These are phyloP conservation scores for Plasmodium chabaudi DNA, from an alignment of 169 alveolate species.

Conservation along the genomic window DNA sequence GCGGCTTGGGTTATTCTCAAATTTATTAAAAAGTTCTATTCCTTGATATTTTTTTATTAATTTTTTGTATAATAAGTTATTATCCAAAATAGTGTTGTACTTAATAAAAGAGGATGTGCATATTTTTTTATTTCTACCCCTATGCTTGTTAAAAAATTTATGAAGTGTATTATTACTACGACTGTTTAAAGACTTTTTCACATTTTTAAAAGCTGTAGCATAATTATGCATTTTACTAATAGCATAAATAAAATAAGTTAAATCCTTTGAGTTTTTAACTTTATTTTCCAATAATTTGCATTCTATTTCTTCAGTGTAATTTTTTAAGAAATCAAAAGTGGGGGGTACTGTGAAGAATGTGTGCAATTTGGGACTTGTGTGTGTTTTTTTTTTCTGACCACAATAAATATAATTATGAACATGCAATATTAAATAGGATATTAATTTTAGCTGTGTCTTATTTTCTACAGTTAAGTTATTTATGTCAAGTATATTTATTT, in stretches of 20 bases:
- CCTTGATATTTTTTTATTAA: not conserved
- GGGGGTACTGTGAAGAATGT: no score
- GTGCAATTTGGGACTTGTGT: no score
- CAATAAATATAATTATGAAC: conserved; percentile 17
- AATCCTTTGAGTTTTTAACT: no score
- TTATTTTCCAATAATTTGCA: no score
- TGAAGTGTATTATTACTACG: not conserved
- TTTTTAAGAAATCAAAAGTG: no score
- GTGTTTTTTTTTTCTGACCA: not conserved
- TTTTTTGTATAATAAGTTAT: conserved; percentile 1
- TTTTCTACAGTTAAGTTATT: conserved; percentile 13
- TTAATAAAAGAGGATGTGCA: not conserved
- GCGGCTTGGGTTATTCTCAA: not conserved
- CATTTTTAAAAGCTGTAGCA: not conserved
- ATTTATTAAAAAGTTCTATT: not conserved
- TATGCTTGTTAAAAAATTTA: not conserved
- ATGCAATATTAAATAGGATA: conserved; percentile 9
- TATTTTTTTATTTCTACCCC: not conserved
- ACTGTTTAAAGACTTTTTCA: no score
- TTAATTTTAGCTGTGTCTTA: conserved; percentile 57
- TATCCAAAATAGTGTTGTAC: not conserved
- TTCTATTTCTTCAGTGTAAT: no score
- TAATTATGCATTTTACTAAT: not conserved
- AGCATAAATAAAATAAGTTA: not conserved
- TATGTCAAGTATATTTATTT: conserved; percentile 17